Evolutionary conservation across 2,329 filamentous ascomycete species (phyloP), one percentile per base, ranked within the genome.

Genomic region (Helotiales sp.): DNA sequence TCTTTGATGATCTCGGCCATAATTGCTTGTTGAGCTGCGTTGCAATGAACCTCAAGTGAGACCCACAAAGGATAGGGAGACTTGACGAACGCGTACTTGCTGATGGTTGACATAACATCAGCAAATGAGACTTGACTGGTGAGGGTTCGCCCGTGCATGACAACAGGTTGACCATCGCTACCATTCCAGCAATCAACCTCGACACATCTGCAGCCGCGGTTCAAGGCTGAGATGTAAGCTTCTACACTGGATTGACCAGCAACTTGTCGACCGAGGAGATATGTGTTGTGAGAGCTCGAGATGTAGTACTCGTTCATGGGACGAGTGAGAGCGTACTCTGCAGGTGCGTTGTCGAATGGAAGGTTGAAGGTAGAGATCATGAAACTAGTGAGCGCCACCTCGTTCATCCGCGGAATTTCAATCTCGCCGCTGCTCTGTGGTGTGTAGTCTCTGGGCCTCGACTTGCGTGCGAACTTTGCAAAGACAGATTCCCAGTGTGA

Each of bases 151-250:
- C 95, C 95, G 68, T 99, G 95, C 61, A 91, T 92, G 30, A 99
- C 95, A 53, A 92, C 85, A 0, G 95, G 95, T 67, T 91, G 85
- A 36, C 91, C 91, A 70, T 96, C 89, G 52, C 84, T 82, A 15
- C 95, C 95, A 73, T 99, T 92, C 95, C 95, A 99, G 74, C 93
- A 98, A 74, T 99, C 95, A 52, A 99, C 91, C 75, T 99, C 95
- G 46, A 99, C 88, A 72, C 95, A 98, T 50, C 95, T 89, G 72
- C 95, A 99, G 8, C 93, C 93, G 59, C 90, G 88, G 62, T 90
- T 87, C 6, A 99, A 81, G 2, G 93, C 91, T 8, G 87, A 86
- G 66, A 98, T 96, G 75, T 99, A 99, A 42, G 92, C 92, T 73
- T 99, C 95, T 2, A 96, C 90, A 70, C 93, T 98, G 1, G 95